Evolutionary conservation across 495 filamentous ascomycete genomes (phyloP), one percentile per base, ranked within the genome.

Genomic region (Thozetella sp.): DNA sequence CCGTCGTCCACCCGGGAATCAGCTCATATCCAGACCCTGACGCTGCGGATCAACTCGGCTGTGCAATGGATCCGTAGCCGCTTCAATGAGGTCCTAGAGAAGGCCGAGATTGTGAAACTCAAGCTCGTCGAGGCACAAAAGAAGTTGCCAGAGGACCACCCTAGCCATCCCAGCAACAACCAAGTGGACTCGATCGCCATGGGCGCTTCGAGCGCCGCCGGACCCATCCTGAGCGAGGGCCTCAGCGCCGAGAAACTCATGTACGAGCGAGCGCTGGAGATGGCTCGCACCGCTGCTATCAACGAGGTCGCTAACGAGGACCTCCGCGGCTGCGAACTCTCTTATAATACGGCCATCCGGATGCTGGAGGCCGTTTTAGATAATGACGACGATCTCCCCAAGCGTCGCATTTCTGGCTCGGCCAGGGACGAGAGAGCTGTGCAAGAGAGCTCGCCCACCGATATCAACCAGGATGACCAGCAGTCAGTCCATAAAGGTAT

Each of bases 201-300:
- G 0, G 82, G 82, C 25, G 86, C 84, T 30, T 81, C 86, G 2
- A 91, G 90, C 54, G 68, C 71, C 1, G 77, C 79, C 37, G 78
- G 80, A 0, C 79, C 83, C 12, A 69, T 79, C 20, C 63, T 90
- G 15, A 86, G 80, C 2, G 79, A 85, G 4, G 94, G 94, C 4
- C 86, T 97, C 43, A 97, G 93, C 22, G 95, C 95, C 0, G 95
- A 97, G 75, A 96, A 92, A 73, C 75, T 99, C 51, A 99, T 99
- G 96, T 99, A 97, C 64, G 96, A 99, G 62, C 91, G 95, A 15
- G 95, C 95, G 2, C 74, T 97, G 22, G 95, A 99, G 71, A 97
- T 99, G 95, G 97, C 92, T 64, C 87, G 93, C 37, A 84, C 91
- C 1, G 93, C 95, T 4, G 95, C 95, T 2, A 94, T 98, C 68